Conservation (phyloP, 306 rosid genomes). For the Cotoneaster glaucophyllus region DNA sequence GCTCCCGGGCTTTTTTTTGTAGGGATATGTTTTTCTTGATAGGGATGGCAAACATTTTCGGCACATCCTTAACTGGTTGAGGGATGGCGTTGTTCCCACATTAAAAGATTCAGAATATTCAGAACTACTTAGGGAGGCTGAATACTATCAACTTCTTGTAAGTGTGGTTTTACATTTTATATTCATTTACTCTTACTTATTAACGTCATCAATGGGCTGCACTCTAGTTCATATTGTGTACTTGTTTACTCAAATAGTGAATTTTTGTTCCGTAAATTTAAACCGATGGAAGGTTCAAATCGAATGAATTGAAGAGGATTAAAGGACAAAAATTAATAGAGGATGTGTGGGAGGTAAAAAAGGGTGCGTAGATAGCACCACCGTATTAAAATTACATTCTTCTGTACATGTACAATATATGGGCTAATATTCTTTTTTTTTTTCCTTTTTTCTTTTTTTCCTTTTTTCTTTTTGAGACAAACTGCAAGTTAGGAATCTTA, state of each 20-base stretch:
- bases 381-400: neutral
- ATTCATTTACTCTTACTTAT: neutral
- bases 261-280: neutral
- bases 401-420: neutral
- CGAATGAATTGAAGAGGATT: neutral
- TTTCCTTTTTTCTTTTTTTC: neutral
- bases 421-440: neutral
- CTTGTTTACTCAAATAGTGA: neutral
- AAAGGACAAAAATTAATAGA: no score
- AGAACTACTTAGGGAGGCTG: slow-evolving; percentile 80
- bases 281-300: neutral
- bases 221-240: neutral
- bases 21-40: slow-evolving; percentile 84
- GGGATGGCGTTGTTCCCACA: slow-evolving; percentile 72
- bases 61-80: slow-evolving; percentile 91
- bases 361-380: no score
- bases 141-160: slow-evolving; percentile 82
- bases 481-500: neutral
- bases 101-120: slow-evolving; percentile 49
- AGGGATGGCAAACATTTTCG: slow-evolving; percentile 89
- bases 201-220: neutral
- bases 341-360: no score
- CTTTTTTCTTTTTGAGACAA: neutral
- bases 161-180: slow-evolving; percentile 14
- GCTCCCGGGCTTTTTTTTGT: slow-evolving; percentile 23